Conservation (phyloP, 768 basidiomycete species). For the Hirschioporus abietinus region DNA sequence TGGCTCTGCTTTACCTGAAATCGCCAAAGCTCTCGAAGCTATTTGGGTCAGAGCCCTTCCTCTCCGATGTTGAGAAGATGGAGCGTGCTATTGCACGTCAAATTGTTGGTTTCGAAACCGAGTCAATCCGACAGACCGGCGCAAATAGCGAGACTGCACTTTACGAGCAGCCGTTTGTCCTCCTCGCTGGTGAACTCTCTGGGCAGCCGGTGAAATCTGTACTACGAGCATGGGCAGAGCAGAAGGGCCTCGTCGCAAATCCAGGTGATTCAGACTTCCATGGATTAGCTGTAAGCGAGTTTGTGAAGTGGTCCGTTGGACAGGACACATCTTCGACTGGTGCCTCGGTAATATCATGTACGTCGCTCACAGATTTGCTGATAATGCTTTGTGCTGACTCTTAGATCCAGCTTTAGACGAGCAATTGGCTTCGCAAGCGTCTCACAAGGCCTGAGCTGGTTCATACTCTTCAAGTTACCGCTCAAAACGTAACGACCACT, state of each 20-base stretch:
- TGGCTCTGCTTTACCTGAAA: conserved; percentile 51
- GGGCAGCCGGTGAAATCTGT: neutral
- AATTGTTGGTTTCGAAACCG: conserved; percentile 76
- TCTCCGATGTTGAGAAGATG: conserved; percentile 52
- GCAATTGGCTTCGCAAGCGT: neutral
- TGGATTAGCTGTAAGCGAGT: conserved; percentile 1
- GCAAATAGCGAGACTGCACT: conserved; percentile 45
- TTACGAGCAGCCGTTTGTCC: conserved; percentile 66
- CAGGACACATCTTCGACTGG: neutral
- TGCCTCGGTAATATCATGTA: neutral
- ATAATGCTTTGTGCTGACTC: neutral
- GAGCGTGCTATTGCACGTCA: conserved; percentile 80
- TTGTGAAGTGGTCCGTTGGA: conserved; percentile 1
- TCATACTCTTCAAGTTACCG: neutral
- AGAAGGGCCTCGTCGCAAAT: neutral
- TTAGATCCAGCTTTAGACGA: neutral
- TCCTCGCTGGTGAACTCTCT: neutral
- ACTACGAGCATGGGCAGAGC: neutral
- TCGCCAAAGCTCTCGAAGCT: conserved; percentile 40
- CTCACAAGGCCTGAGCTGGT: neutral
- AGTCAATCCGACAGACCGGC: conserved; percentile 33
- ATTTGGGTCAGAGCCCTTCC: conserved; percentile 43
- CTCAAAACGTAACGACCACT: neutral
- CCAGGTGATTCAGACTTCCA: neutral
- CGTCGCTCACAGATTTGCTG: neutral